Evolutionary conservation across 164 flowering plant genomes (phyloP).

Genomic region (Liriodendron chinense): DNA sequence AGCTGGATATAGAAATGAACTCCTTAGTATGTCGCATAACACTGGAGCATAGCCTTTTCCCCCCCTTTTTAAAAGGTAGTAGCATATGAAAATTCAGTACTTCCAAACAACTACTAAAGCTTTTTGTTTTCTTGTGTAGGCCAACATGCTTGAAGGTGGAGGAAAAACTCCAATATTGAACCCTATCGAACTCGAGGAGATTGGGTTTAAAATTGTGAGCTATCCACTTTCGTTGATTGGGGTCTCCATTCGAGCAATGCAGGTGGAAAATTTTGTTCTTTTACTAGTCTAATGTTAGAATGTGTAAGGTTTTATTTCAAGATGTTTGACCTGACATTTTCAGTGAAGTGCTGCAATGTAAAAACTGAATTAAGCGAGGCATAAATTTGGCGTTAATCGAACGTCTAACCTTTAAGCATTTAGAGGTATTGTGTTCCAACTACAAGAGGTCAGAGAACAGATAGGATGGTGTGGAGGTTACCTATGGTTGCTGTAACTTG

Average conservation of each 20-base stretch:
- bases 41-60: too few species aligned
- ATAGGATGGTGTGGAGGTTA: too few species aligned
- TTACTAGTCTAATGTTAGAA: neutral
- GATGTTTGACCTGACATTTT: too few species aligned
- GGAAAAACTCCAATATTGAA: slow-evolving; percentile 88
- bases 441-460: too few species aligned
- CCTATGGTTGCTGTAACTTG: too few species aligned
- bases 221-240: slow-evolving; percentile 94
- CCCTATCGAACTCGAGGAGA: slow-evolving; percentile 79
- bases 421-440: neutral
- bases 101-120: neutral
- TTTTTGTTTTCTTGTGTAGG: slow-evolving; percentile 38
- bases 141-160: slow-evolving; percentile 99
- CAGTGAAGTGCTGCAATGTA: neutral
- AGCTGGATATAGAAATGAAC: neutral
- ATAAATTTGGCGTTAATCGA: too few species aligned
- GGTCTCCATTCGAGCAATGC: slow-evolving; percentile 89
- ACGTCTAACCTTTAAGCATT: neutral
- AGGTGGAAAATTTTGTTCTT: slow-evolving; percentile 45
- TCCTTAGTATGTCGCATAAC: too few species aligned
- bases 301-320: neutral
- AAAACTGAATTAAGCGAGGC: too few species aligned
- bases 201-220: slow-evolving; percentile 80
- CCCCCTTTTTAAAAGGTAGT: too few species aligned
- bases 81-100: neutral